phyloP scores from a whole-genome alignment of 1,284 basidiomycete genomes.

The Puccinia triticina region DNA sequence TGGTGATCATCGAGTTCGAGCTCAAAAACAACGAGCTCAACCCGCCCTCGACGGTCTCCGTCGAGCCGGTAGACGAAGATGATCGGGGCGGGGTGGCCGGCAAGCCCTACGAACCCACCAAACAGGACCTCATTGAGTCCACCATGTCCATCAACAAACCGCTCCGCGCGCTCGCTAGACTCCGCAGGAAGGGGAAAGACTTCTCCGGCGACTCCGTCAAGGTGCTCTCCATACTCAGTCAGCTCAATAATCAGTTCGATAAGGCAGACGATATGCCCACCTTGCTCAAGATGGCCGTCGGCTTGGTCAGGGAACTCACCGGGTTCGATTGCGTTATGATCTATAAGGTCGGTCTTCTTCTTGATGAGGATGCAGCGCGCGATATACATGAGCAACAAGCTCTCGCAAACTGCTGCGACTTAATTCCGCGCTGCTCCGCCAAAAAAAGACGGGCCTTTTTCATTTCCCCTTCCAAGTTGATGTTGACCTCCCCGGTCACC shows the following conservation, averaged over 20 bases:
- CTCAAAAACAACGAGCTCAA: constrained; percentile 74
- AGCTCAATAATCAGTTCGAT: constrained; percentile 82
- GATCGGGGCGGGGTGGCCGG: constrained; percentile 50
- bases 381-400: too few relatives aligned
- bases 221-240: constrained; percentile 75
- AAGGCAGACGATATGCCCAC: constrained; percentile 71
- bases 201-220: constrained; percentile 71
- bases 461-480: too few relatives aligned
- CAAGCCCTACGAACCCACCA: constrained; percentile 53
- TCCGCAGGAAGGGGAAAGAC: constrained; percentile 60
- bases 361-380: too few relatives aligned
- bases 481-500: too few relatives aligned
- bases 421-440: too few relatives aligned
- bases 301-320: constrained; percentile 79
- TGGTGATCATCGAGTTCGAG: constrained; percentile 80
- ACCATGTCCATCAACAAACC: constrained; percentile 75
- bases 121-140: constrained; percentile 70
- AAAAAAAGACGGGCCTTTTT: too few relatives aligned
- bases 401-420: too few relatives aligned
- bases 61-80: constrained; percentile 39
- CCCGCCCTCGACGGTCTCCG: constrained; percentile 68
- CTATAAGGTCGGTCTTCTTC: constrained; percentile 69
- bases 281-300: constrained; percentile 78
- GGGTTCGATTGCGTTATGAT: constrained; percentile 83
- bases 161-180: constrained; percentile 72